These are phyloP conservation scores for Pseudomonodictys pantanalensis DNA, from an alignment of 495 filamentous ascomycete genomes.

Conservation along the genomic window DNA sequence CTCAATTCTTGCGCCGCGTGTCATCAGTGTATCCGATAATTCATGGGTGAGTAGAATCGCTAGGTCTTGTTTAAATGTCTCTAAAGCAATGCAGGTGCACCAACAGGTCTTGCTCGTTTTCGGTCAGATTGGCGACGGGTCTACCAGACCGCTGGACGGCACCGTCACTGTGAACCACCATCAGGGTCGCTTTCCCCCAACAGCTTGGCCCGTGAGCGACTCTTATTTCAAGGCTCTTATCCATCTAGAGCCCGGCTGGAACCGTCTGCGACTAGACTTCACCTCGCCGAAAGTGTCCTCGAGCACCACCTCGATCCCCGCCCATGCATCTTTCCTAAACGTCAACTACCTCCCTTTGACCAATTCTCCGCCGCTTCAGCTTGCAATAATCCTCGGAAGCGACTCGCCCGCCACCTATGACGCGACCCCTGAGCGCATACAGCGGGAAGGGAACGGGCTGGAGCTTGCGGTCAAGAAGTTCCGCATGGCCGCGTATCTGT, in stretches of 20 bases:
- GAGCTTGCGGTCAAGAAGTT: slow-evolving; percentile 81
- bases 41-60: slow-evolving; percentile 61
- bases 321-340: slow-evolving; percentile 73
- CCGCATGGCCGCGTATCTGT: slow-evolving; percentile 86
- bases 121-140: slow-evolving; percentile 73
- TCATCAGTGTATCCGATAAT: slow-evolving; percentile 73
- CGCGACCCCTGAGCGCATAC: slow-evolving; percentile 67
- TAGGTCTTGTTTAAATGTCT: not conserved
- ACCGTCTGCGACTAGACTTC: slow-evolving; percentile 82
- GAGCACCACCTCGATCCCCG: slow-evolving; percentile 62
- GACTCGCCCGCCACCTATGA: slow-evolving; percentile 88
- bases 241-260: slow-evolving; percentile 83
- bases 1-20: slow-evolving; percentile 74
- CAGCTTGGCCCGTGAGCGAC: slow-evolving; percentile 77
- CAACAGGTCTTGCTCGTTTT: slow-evolving; percentile 83
- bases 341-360: slow-evolving; percentile 80
- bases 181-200: slow-evolving; percentile 78
- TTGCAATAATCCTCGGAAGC: slow-evolving; percentile 78
- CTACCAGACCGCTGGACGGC: slow-evolving; percentile 71
- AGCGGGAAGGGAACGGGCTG: slow-evolving; percentile 75
- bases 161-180: slow-evolving; percentile 74
- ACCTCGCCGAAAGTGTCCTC: slow-evolving; percentile 73
- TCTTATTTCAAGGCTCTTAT: slow-evolving; percentile 87
- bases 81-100: slow-evolving; percentile 59
- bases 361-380: slow-evolving; percentile 73